Percentiles rank a stretch among this genome's conserved stretches.
phyloP scores from a whole-genome alignment of 495 filamentous ascomycete genomes.

The Astrothelium subdiscretum region DNA sequence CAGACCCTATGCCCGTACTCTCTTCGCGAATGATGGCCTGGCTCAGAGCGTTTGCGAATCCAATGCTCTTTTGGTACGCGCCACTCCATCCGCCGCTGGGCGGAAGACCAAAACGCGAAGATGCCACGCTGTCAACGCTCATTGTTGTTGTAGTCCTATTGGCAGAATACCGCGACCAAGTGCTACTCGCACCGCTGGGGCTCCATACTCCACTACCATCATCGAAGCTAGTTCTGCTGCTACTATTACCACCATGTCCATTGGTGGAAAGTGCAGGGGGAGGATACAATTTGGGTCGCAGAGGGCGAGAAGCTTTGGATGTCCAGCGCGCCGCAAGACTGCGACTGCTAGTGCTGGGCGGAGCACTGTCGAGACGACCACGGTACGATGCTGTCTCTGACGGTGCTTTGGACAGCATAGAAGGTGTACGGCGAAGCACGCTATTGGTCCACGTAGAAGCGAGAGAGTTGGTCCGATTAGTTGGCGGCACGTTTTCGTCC shows the following conservation, averaged over 20 bases:
- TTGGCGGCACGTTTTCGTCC: neutral
- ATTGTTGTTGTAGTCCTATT: neutral
- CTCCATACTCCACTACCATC: slow-evolving; percentile 86
- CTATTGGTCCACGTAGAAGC: slow-evolving; percentile 23
- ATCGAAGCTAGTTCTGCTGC: slow-evolving; percentile 66
- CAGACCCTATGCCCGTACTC: slow-evolving; percentile 18
- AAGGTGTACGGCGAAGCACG: slow-evolving; percentile 74
- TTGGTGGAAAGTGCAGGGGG: slow-evolving; percentile 39
- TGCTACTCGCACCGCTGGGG: slow-evolving; percentile 65
- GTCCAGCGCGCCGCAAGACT: slow-evolving; percentile 62
- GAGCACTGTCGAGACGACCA: slow-evolving; percentile 43
- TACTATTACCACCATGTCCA: neutral
- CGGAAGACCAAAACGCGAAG: neutral
- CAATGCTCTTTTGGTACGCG: slow-evolving; percentile 92
- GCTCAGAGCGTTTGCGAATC: slow-evolving; percentile 92
- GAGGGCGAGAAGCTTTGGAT: slow-evolving; percentile 59
- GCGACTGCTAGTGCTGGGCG: slow-evolving; percentile 17
- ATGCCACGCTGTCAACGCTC: neutral
- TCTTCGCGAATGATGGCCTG: slow-evolving; percentile 94
- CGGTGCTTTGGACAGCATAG: slow-evolving; percentile 79
- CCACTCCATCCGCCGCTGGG: slow-evolving; percentile 21
- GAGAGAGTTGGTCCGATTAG: slow-evolving; percentile 23
- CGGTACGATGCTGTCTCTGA: slow-evolving; percentile 59
- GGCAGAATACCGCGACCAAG: slow-evolving; percentile 47
- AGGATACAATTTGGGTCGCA: slow-evolving; percentile 67